Conservation (phyloP, 352 stramenopile genomes). For the Phytophthora meadii region DNA sequence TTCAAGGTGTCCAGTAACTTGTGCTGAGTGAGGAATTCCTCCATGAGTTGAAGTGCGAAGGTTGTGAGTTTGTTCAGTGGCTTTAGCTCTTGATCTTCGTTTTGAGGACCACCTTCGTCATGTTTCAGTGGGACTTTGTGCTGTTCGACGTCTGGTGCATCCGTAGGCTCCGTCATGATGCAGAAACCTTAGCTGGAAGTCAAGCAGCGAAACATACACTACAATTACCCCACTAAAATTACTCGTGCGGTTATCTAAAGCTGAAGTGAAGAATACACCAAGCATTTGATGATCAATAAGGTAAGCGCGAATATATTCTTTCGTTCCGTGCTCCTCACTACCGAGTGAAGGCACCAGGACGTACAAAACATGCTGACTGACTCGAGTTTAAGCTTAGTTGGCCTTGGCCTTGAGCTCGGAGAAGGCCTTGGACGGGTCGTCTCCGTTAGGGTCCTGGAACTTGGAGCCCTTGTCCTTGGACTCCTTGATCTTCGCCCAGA, state of each 20-base stretch:
- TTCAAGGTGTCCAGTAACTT: constrained; percentile 41
- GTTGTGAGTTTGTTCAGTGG: constrained; percentile 35
- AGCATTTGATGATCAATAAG: constrained; percentile 38
- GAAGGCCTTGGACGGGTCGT: constrained; percentile 60
- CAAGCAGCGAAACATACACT: not conserved
- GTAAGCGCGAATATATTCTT: constrained; percentile 40
- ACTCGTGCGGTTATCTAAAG: not conserved
- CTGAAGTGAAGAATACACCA: not conserved
- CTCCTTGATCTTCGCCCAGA: constrained; percentile 94
- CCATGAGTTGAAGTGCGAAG: constrained; percentile 64
- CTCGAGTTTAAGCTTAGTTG: constrained; percentile 49
- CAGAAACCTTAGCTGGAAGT: no score
- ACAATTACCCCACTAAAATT: constrained; percentile 13
- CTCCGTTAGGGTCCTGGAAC: constrained; percentile 61
- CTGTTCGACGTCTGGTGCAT: constrained; percentile 3
- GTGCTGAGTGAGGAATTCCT: constrained; percentile 63
- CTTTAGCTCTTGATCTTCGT: constrained; percentile 4
- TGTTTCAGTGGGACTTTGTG: constrained; percentile 1
- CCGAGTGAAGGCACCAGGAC: not conserved
- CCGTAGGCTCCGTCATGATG: constrained; percentile 7
- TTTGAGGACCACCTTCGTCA: constrained; percentile 16
- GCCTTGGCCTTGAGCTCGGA: constrained; percentile 78
- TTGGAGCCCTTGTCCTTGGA: constrained; percentile 49
- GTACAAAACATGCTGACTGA: constrained; percentile 32
- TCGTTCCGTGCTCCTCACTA: constrained; percentile 7